A percentile compares a stretch with the other conserved stretches of the same genome.
Evolutionary conservation across 2,329 filamentous ascomycete genomes (phyloP).

Genomic region (Fusarium transvaalense): DNA sequence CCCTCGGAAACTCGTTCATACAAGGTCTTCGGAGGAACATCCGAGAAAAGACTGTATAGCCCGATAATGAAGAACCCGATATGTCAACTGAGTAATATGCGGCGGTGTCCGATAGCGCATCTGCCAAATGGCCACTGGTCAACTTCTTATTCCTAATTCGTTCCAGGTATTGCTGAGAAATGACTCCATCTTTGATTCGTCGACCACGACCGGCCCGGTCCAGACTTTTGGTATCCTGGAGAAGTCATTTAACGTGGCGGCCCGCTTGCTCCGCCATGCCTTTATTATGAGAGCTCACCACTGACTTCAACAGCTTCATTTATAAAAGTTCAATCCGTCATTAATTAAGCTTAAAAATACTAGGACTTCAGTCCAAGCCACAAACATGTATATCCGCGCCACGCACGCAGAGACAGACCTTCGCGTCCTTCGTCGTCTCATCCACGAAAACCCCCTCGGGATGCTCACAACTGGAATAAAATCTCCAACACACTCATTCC

Average conservation of each 20-base stretch:
- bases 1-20: neutral
- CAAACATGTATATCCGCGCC: conserved; percentile 37
- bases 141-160: neutral
- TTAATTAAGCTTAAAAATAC: neutral
- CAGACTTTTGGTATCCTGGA: neutral
- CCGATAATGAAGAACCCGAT: neutral
- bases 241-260: conserved; percentile 1
- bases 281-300: conserved; percentile 17
- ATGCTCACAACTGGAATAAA: conserved; percentile 71
- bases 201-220: conserved; percentile 23
- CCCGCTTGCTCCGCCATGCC: conserved; percentile 24
- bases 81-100: neutral
- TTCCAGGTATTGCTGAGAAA: conserved; percentile 13
- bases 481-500: conserved; percentile 60
- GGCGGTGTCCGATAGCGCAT: neutral
- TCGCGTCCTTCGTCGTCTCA: conserved; percentile 64
- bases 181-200: conserved; percentile 22
- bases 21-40: neutral
- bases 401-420: conserved; percentile 65
- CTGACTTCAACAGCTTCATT: rapidly evolving
- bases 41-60: neutral
- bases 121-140: neutral
- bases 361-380: rapidly evolving
- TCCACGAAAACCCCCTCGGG: conserved; percentile 71
- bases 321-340: neutral